These are phyloP conservation scores for Venturia aucupariae DNA, from an alignment of 2,329 filamentous ascomycete genomes.

Conservation along the genomic window DNA sequence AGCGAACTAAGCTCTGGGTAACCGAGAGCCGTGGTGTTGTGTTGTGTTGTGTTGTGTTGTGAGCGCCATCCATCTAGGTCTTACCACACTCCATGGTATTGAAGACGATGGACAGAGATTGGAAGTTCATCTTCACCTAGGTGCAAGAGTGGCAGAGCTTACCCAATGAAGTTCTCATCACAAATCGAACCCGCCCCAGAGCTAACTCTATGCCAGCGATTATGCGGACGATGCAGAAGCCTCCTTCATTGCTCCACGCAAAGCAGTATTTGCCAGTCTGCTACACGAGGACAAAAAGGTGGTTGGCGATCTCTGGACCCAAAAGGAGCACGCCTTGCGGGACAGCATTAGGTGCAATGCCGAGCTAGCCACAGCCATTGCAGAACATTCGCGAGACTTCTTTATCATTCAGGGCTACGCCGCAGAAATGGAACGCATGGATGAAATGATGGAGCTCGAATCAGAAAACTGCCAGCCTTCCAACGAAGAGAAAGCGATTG, in stretches of 20 bases:
- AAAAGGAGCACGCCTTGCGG: neutral
- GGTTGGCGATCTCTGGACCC: neutral
- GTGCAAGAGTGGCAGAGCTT: neutral
- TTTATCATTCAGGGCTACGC: neutral
- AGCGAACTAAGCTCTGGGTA: too few species aligned
- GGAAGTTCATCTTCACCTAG: neutral
- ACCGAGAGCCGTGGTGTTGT: too few species aligned
- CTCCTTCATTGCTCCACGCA: conserved; percentile 3
- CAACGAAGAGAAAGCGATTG: conserved; percentile 5
- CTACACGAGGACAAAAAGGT: neutral
- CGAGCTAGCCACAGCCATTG: neutral
- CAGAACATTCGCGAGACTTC: neutral
- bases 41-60: too few species aligned
- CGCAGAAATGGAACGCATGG: neutral
- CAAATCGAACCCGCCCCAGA: neutral
- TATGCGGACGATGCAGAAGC: neutral
- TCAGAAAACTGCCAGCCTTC: neutral
- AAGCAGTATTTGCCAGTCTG: conserved; percentile 3
- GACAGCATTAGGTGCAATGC: neutral
- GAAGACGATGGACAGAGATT: neutral
- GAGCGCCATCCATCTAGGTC: too few species aligned
- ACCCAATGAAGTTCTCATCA: neutral
- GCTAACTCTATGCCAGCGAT: neutral
- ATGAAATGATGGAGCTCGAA: neutral
- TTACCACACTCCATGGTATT: neutral